Evolutionary conservation across 345 rosid genomes (phyloP), one percentile per base, ranked within the genome.

Genomic region (Arabidopsis suecica): DNA sequence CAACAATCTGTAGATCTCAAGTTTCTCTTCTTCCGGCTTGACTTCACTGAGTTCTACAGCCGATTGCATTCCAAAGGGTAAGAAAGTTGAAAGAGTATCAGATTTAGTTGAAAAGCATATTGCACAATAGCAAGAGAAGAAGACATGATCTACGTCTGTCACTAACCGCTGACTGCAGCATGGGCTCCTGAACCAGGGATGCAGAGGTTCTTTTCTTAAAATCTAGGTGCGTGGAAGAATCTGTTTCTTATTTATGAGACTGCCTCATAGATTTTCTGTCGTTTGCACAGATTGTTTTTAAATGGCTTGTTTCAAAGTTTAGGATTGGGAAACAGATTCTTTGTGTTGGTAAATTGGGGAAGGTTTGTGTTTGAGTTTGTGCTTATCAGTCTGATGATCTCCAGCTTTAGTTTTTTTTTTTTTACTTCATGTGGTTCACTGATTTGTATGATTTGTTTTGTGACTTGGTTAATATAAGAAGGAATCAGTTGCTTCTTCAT

Each of bases 21-120:
- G 79, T 92, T 92, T 85, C 97, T 93, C 65, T 83, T 93, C 34
- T 93, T 95, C 85, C 93, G 97, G 83, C 93, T 95, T 34, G 93
- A 95, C 79, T 95, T 92, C 84, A 89, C 99, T 12, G 97, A 92
- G 82, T 95, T 88, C 84, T 95, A 95, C 78, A 87, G 86, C 79
- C 89, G 78, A 78, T 73, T 82, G 73, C 86, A 48, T 73, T 82
- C 90, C 61, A 77, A 71, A 37, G 73, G 79, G 68, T 91, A 82
- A 82, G 61, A 23, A 78, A 41, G 61, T 70, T 55, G 45, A 61
- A 33, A 62, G 58, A 78, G 42, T 49, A 41, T 3, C 41, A 36
- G 51, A 62, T 78, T 65, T 64, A 78, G 68, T 65, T 38, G 50
- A 40, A 65, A 72, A 71, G 16, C 51, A 72, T 11, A 78, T 60